Evolutionary conservation across 139 green algal genomes (phyloP).

Genomic region (Chlamydomonas sp.): DNA sequence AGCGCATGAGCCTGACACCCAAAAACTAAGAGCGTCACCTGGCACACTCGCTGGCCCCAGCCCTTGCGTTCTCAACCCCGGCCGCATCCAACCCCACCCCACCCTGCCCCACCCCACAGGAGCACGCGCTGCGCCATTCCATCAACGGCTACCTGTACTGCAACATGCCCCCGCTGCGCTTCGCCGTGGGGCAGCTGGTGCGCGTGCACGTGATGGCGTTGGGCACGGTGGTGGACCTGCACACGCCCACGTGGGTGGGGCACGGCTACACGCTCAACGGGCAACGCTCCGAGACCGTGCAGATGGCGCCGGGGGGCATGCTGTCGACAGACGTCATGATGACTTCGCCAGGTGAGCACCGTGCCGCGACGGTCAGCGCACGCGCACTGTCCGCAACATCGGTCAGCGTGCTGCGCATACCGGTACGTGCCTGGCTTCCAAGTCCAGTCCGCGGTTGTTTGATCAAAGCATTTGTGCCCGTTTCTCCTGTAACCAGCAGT

Average conservation of each 20-base stretch:
- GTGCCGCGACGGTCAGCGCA: no score
- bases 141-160: conserved; percentile 72
- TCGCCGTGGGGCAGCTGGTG: not conserved
- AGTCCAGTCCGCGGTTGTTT: no score
- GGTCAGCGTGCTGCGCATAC: no score
- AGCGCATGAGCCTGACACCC: no score
- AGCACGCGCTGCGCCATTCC: conserved; percentile 56
- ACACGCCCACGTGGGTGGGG: conserved; percentile 64
- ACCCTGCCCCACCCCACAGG: not conserved
- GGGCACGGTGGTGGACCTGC: conserved; percentile 58
- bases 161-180: conserved; percentile 46
- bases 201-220: not conserved
- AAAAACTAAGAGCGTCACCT: no score
- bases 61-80: not conserved
- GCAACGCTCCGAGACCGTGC: not conserved
- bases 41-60: no score
- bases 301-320: conserved; percentile 1
- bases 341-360: not conserved
- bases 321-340: not conserved
- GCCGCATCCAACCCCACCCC: not conserved
- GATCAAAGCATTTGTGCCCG: no score
- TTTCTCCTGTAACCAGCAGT: no score
- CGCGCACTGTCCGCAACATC: no score
- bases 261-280: not conserved
- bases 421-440: no score